Evolutionary conservation across 2,329 filamentous ascomycete genomes (phyloP).

Genomic region (Aureobasidium vineae): DNA sequence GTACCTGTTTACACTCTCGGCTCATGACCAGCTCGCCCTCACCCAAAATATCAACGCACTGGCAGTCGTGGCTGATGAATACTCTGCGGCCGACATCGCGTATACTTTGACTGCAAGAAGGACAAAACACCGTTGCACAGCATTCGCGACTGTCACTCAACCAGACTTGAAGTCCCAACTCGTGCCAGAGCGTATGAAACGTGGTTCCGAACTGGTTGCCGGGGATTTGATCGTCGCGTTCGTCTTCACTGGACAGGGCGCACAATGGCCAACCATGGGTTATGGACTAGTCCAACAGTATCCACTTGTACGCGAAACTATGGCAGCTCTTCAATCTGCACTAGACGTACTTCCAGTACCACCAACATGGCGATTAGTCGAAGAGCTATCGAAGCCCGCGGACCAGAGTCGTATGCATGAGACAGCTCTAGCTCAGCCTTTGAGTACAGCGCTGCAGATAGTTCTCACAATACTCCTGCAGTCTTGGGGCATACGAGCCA

Average conservation of each 20-base stretch:
- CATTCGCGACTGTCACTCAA: background rate
- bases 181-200: background rate
- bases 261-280: slow-evolving; percentile 38
- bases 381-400: slow-evolving; percentile 35
- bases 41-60: background rate
- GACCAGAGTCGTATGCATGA: slow-evolving; percentile 30
- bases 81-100: background rate
- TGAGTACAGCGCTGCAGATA: slow-evolving; percentile 57
- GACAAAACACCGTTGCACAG: background rate
- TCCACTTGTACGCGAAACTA: slow-evolving; percentile 2
- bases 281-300: background rate
- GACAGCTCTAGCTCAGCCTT: slow-evolving; percentile 46
- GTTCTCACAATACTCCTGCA: slow-evolving; percentile 45
- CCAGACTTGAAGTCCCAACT: background rate
- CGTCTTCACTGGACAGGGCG: slow-evolving; percentile 42
- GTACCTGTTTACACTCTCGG: background rate
- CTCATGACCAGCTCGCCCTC: background rate
- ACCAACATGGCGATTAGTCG: slow-evolving; percentile 36
- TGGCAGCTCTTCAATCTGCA: slow-evolving; percentile 28
- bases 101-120: background rate
- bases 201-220: background rate
- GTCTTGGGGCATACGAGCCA: slow-evolving; percentile 31
- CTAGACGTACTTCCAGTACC: slow-evolving; percentile 26
- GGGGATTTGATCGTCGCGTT: background rate
- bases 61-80: background rate